A percentile compares a stretch with the other conserved stretches of the same genome.
phyloP scores from a whole-genome alignment of 441 rosid species.

The Gossypium gossypioides region DNA sequence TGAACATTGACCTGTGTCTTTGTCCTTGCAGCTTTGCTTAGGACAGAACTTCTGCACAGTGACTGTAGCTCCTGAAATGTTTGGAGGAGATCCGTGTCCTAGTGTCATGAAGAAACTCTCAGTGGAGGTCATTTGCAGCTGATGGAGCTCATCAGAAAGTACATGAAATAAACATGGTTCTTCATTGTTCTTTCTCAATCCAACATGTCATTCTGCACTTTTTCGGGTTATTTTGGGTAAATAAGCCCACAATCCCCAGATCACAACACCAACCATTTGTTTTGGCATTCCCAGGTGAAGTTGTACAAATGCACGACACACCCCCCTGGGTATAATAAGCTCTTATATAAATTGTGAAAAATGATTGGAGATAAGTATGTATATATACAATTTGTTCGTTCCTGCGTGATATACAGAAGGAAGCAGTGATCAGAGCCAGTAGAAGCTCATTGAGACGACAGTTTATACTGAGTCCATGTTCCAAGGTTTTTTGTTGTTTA shows the following conservation, averaged over 20 bases:
- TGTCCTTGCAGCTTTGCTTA: conserved; percentile 61
- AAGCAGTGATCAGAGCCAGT: not conserved
- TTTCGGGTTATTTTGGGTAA: conserved; percentile 16
- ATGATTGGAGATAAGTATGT: conserved; percentile 21
- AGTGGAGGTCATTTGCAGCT: conserved; percentile 81
- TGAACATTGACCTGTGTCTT: not conserved
- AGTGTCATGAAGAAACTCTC: conserved; percentile 80
- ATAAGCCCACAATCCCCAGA: conserved; percentile 14
- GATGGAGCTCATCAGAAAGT: conserved; percentile 18
- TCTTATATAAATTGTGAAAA: conserved; percentile 13
- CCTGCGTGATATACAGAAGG: conserved; percentile 2
- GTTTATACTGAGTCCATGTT: conserved; percentile 44
- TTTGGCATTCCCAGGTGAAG: conserved; percentile 45
- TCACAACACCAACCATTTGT: conserved; percentile 16
- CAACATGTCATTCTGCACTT: conserved; percentile 17
- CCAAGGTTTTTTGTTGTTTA: conserved; percentile 16
- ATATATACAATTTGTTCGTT: conserved; percentile 12
- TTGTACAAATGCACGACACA: conserved; percentile 67
- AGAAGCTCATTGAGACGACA: conserved; percentile 44
- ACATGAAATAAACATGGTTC: conserved; percentile 15
- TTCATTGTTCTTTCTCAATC: conserved; percentile 7
- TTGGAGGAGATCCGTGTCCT: conserved; percentile 92
- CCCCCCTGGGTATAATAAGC: conserved; percentile 25
- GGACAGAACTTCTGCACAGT: conserved; percentile 87
- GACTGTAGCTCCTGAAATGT: conserved; percentile 83